phyloP scores from a whole-genome alignment of 2,329 filamentous ascomycete genomes.

The Fusarium kyushuense region DNA sequence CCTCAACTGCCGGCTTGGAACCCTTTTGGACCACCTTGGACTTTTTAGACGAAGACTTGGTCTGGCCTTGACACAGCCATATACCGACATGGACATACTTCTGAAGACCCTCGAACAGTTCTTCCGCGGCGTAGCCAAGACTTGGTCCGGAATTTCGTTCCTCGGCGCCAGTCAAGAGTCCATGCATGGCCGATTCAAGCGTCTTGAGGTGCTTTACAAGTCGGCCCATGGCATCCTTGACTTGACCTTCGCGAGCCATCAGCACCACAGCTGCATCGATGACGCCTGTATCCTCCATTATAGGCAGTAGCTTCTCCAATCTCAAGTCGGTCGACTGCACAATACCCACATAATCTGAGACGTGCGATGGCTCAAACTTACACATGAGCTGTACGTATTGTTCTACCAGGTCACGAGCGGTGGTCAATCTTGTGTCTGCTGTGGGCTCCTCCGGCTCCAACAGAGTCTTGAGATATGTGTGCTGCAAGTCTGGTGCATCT shows the following conservation, averaged over 20 bases:
- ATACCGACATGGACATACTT: constrained; percentile 95
- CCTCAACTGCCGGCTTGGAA: constrained; percentile 58
- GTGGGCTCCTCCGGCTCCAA: constrained; percentile 70
- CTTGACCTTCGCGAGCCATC: constrained; percentile 88
- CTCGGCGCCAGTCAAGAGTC: constrained; percentile 73
- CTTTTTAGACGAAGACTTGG: constrained; percentile 66
- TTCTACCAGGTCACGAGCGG: constrained; percentile 76
- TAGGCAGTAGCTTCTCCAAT: constrained; percentile 83
- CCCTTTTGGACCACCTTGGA: constrained; percentile 63
- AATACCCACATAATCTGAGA: constrained; percentile 84
- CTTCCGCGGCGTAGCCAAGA: constrained; percentile 74
- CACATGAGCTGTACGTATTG: constrained; percentile 93
- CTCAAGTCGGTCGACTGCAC: constrained; percentile 82
- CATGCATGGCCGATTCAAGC: constrained; percentile 81
- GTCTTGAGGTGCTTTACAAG: constrained; percentile 84
- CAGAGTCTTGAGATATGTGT: constrained; percentile 79
- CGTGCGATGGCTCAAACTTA: constrained; percentile 81
- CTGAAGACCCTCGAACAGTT: constrained; percentile 81
- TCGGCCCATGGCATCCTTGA: constrained; percentile 84
- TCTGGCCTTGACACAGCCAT: constrained; percentile 93
- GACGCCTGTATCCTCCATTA: constrained; percentile 89
- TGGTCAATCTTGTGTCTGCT: constrained; percentile 49
- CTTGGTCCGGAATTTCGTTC: constrained; percentile 64
- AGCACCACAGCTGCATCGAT: constrained; percentile 93
- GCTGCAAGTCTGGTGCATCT: constrained; percentile 74